phyloP scores from a whole-genome alignment of 345 rosid genomes.

The Euphorbia peplus region DNA sequence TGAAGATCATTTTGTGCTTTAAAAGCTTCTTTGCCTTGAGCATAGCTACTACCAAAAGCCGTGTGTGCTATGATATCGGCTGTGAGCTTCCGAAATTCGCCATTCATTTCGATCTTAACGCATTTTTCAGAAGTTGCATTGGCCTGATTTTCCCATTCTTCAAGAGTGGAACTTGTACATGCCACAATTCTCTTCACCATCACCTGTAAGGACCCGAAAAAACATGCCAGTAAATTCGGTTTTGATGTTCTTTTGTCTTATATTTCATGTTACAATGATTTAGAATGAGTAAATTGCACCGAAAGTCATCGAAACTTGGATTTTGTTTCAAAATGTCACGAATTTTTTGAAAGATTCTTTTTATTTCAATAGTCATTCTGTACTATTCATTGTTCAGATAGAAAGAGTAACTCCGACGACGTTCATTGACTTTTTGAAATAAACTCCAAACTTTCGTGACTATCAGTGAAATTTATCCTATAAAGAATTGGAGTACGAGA shows the following conservation, averaged over 20 bases:
- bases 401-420: no score
- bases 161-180: conserved; percentile 43
- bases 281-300: no score
- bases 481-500: conserved; percentile 11
- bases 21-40: conserved; percentile 71
- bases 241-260: neutral
- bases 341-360: no score
- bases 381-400: no score
- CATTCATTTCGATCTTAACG: conserved; percentile 54
- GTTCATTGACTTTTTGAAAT: no score
- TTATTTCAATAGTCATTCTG: no score
- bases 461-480: no score
- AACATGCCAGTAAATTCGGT: neutral
- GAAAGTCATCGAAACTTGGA: no score
- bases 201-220: conserved; percentile 27
- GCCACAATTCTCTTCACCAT: conserved; percentile 53
- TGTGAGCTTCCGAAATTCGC: conserved; percentile 59
- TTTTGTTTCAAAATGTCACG: no score
- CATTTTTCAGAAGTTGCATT: conserved; percentile 27
- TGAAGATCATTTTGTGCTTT: conserved; percentile 67
- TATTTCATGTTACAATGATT: no score
- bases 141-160: conserved; percentile 44
- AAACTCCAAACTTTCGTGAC: no score
- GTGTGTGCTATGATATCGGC: conserved; percentile 75
- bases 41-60: conserved; percentile 77